phyloP scores from a whole-genome alignment of 192 early-diverging fungal genomes.

The Pilobolus umbonatus region DNA sequence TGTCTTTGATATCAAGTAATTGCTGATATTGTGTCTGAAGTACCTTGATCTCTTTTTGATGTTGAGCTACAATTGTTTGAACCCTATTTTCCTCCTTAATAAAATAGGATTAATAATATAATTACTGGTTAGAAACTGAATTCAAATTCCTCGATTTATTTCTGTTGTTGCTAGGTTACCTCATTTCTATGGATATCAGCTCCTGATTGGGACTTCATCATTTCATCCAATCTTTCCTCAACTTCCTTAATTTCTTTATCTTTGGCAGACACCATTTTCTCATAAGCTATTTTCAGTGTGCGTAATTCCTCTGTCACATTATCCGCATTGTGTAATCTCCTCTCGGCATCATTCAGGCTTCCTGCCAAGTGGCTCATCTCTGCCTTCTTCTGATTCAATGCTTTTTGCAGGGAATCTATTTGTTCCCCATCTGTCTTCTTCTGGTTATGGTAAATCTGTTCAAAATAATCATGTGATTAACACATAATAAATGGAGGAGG shows the following conservation, averaged over 20 bases:
- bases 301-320: not conserved
- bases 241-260: conserved; percentile 12
- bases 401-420: not conserved
- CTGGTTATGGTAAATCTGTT: not conserved
- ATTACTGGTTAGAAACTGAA: too few species aligned
- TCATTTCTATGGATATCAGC: not conserved
- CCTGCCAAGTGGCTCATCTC: not conserved
- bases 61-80: conserved; percentile 7
- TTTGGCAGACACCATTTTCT: conserved; percentile 16
- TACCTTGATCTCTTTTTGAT: conserved; percentile 21
- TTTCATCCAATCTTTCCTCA: conserved; percentile 4
- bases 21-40: conserved; percentile 26
- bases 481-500: not conserved
- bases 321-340: not conserved
- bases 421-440: not conserved
- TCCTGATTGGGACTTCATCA: not conserved
- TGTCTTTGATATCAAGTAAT: conserved; percentile 19
- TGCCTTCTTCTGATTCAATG: not conserved
- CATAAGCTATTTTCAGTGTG: conserved; percentile 6
- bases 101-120: not conserved
- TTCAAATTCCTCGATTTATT: too few species aligned
- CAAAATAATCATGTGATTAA: not conserved
- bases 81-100: conserved; percentile 13
- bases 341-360: not conserved
- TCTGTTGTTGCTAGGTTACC: too few species aligned